Percentiles rank a stretch among this genome's conserved stretches.
Conservation (phyloP, 2,329 filamentous ascomycete species). For the Alternaria rosae region DNA sequence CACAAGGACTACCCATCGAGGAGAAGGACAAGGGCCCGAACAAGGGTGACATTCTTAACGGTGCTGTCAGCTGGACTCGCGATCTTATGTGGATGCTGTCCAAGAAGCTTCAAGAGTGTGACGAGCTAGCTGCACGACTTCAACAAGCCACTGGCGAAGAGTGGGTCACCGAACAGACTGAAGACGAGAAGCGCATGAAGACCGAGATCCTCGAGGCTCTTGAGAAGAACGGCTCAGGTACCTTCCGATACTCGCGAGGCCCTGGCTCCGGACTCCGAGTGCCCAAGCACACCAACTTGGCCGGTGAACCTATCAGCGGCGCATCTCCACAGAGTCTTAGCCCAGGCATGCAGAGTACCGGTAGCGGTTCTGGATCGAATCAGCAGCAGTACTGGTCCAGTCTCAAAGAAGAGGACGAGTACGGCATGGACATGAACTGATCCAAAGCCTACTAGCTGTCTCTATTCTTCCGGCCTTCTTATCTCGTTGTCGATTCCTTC, state of each 20-base stretch:
- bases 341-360: constrained; percentile 68
- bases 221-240: constrained; percentile 75
- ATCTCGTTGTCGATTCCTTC: constrained; percentile 34
- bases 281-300: constrained; percentile 89
- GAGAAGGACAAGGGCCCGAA: constrained; percentile 99
- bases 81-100: constrained; percentile 98
- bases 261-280: constrained; percentile 87
- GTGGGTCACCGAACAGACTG: constrained; percentile 62
- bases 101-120: constrained; percentile 86
- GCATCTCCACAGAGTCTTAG: constrained; percentile 66
- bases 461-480: constrained; percentile 15
- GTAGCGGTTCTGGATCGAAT: constrained; percentile 62
- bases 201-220: constrained; percentile 89
- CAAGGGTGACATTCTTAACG: constrained; percentile 98
- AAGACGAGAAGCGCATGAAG: constrained; percentile 95
- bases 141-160: constrained; percentile 58
- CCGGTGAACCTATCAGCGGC: constrained; percentile 73
- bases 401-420: constrained; percentile 96
- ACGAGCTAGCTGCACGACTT: constrained; percentile 75
- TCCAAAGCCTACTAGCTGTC: constrained; percentile 22
- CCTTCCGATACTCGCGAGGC: constrained; percentile 84
- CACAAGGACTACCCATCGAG: constrained; percentile 88
- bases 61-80: constrained; percentile 94
- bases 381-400: constrained; percentile 66
- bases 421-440: constrained; percentile 71